Conservation (phyloP, 148 eudicot genomes). For the Nepenthes gracilis region DNA sequence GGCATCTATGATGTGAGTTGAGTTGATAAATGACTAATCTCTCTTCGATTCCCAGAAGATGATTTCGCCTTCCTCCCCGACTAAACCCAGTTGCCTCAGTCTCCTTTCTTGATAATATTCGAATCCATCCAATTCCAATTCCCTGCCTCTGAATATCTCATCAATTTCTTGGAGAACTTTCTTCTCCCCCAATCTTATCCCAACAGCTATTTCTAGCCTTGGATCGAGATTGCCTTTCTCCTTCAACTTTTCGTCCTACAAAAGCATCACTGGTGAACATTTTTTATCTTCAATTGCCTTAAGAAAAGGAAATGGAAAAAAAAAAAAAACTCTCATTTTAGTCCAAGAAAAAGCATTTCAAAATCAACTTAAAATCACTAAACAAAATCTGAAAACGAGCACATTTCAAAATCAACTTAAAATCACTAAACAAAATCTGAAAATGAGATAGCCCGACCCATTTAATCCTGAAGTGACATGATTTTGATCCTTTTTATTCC, state of each 20-base stretch:
- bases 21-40: neutral
- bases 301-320: neutral
- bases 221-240: conserved; percentile 39
- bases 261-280: conserved; percentile 3
- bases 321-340: neutral
- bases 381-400: neutral
- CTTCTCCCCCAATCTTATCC: conserved; percentile 76
- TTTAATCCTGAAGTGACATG: no score
- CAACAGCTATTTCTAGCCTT: conserved; percentile 48
- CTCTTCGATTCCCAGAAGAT: conserved; percentile 68
- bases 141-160: conserved; percentile 51
- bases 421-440: no score
- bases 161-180: conserved; percentile 76
- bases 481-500: no score
- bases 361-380: neutral
- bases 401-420: neutral
- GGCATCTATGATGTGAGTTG: neutral
- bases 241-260: conserved; percentile 73
- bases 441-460: no score
- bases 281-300: neutral
- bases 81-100: conserved; percentile 81
- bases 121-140: conserved; percentile 44
- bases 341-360: no score
- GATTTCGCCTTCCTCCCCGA: conserved; percentile 82
- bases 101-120: conserved; percentile 96